Evolutionary conservation across 768 basidiomycete genomes (phyloP).

Genomic region (Arthromyces matolae): DNA sequence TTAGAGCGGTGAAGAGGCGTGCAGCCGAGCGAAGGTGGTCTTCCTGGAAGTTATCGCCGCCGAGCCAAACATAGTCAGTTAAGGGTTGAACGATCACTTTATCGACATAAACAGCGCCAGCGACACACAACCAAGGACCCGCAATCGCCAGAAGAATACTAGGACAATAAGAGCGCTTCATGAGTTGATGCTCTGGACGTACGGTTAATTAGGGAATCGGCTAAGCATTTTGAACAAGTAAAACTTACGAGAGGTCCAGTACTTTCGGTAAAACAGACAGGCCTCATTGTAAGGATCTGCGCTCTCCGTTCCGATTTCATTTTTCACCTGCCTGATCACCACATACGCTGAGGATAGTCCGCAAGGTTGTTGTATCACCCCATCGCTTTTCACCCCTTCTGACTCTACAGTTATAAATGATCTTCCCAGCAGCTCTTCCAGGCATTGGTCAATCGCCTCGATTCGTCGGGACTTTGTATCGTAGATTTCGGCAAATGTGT

Average conservation of each 20-base stretch:
- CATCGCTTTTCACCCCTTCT: too few species aligned
- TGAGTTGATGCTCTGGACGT: not conserved
- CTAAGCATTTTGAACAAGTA: not conserved
- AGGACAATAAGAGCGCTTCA: constrained; percentile 9
- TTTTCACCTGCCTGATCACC: too few species aligned
- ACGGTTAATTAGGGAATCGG: too few species aligned
- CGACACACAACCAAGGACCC: constrained; percentile 16
- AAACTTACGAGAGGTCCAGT: not conserved
- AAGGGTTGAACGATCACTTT: constrained; percentile 14
- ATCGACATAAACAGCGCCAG: constrained; percentile 14
- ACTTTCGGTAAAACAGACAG: constrained; percentile 1
- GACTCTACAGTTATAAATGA: too few species aligned
- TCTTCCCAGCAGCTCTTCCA: too few species aligned
- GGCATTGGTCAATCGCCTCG: too few species aligned
- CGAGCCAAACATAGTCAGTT: constrained; percentile 15
- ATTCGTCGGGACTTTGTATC: too few species aligned
- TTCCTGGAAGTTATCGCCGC: constrained; percentile 1
- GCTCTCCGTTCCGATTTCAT: too few species aligned
- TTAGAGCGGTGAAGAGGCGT: constrained; percentile 7
- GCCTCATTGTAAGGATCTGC: too few species aligned
- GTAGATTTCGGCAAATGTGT: too few species aligned
- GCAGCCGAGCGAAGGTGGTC: not conserved
- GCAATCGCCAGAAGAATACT: constrained; percentile 13
- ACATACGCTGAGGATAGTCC: too few species aligned
- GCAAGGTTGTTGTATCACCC: too few species aligned